phyloP scores from a whole-genome alignment of 768 basidiomycete genomes.

The Floccularia luteovirens region DNA sequence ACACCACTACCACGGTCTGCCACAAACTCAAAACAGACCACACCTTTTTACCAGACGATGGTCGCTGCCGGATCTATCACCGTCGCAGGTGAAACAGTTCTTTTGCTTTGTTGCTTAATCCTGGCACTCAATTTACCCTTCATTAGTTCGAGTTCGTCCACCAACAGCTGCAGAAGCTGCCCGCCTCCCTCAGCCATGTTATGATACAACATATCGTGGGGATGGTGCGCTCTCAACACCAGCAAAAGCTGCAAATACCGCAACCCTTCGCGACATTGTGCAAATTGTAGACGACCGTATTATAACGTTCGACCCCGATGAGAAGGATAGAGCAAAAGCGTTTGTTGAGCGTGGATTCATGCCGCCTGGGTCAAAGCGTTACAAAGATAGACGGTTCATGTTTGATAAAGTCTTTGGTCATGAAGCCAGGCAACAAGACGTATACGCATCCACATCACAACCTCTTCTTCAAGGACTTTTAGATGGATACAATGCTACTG shows the following conservation, averaged over 20 bases:
- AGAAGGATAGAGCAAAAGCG: conserved; percentile 71
- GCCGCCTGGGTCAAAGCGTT: conserved; percentile 84
- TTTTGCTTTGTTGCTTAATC: conserved; percentile 10
- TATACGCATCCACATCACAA: conserved; percentile 81
- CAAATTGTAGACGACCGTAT: conserved; percentile 93
- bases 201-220: conserved; percentile 66
- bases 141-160: conserved; percentile 82
- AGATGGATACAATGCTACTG: conserved; percentile 94
- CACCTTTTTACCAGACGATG: conserved; percentile 31
- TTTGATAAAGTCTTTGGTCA: conserved; percentile 91
- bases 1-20: conserved; percentile 8
- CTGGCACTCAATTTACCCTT: conserved; percentile 7
- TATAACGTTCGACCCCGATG: conserved; percentile 92
- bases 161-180: conserved; percentile 80
- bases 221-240: conserved; percentile 81
- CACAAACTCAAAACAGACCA: neutral
- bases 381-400: conserved; percentile 96
- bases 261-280: conserved; percentile 68
- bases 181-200: conserved; percentile 70
- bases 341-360: conserved; percentile 83
- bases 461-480: conserved; percentile 80
- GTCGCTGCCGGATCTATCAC: conserved; percentile 84
- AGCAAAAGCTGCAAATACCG: conserved; percentile 41
- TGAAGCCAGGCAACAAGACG: conserved; percentile 75
- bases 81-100: conserved; percentile 56